Evolutionary conservation across 352 stramenopile species (phyloP).

Genomic region (Phytophthora palmivora): DNA sequence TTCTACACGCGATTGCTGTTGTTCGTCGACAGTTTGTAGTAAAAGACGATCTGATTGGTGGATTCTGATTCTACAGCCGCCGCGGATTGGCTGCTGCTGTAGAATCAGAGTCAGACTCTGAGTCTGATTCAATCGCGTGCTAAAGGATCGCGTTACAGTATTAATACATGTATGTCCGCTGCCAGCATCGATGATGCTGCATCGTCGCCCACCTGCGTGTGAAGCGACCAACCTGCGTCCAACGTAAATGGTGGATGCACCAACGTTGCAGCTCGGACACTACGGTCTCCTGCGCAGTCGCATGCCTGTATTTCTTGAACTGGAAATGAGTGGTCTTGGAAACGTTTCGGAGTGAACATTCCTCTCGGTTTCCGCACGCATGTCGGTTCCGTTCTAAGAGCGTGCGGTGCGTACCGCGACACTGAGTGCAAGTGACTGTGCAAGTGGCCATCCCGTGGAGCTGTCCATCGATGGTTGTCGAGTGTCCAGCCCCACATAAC

Average conservation of each 20-base stretch:
- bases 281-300: constrained; percentile 12
- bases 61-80: too few relatives aligned
- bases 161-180: too few relatives aligned
- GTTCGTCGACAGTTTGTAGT: too few relatives aligned
- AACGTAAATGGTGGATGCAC: constrained; percentile 5
- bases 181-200: too few relatives aligned
- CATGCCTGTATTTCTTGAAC: constrained; percentile 27
- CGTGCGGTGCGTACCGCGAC: constrained; percentile 24
- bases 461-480: background rate
- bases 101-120: too few relatives aligned
- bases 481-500: background rate
- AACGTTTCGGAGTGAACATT: constrained; percentile 31
- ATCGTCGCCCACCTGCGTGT: background rate
- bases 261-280: background rate
- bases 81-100: too few relatives aligned
- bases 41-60: too few relatives aligned
- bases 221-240: constrained; percentile 10
- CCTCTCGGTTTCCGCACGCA: constrained; percentile 28
- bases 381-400: constrained; percentile 34
- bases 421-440: constrained; percentile 22
- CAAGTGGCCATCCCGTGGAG: constrained; percentile 1
- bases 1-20: too few relatives aligned
- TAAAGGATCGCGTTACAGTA: too few relatives aligned
- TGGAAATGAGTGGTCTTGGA: constrained; percentile 18
- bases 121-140: too few relatives aligned